These are phyloP conservation scores for maize (Zea mays) DNA, from an alignment of 176 grass and related monocot species.

Conservation along the genomic window DNA sequence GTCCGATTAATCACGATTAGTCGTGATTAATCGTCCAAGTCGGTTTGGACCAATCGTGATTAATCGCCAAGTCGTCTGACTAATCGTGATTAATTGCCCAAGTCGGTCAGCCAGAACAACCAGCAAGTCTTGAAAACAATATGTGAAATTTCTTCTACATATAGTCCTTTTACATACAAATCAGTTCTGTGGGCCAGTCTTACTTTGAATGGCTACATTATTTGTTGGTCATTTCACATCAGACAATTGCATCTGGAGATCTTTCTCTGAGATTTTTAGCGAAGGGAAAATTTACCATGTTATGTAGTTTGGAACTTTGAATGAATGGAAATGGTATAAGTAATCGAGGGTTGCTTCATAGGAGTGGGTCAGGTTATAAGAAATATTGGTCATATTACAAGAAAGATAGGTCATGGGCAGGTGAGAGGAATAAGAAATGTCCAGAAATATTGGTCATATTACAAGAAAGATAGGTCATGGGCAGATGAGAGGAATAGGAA, in stretches of 20 bases:
- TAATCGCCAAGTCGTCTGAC: no score
- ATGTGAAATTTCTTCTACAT: neutral
- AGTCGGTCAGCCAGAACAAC: no score
- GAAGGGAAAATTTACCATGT: neutral
- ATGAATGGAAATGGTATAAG: slow-evolving; percentile 5
- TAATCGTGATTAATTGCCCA: no score
- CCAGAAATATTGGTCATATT: no score
- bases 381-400: neutral
- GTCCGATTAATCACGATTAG: no score
- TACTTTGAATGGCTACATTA: slow-evolving; percentile 7
- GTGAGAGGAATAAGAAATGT: neutral
- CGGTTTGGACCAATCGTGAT: no score
- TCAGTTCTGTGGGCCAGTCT: neutral
- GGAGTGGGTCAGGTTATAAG: neutral
- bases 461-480: no score
- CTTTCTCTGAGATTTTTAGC: neutral
- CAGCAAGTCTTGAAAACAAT: no score
- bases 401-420: neutral
- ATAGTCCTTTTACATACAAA: neutral
- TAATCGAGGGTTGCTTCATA: neutral
- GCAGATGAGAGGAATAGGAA: no score
- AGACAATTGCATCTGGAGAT: neutral
- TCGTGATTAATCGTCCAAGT: no score
- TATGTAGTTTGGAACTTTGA: neutral
- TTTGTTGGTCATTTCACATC: slow-evolving; percentile 5